phyloP scores from a whole-genome alignment of 139 green algal genomes.

The Haematococcus lacustris region DNA sequence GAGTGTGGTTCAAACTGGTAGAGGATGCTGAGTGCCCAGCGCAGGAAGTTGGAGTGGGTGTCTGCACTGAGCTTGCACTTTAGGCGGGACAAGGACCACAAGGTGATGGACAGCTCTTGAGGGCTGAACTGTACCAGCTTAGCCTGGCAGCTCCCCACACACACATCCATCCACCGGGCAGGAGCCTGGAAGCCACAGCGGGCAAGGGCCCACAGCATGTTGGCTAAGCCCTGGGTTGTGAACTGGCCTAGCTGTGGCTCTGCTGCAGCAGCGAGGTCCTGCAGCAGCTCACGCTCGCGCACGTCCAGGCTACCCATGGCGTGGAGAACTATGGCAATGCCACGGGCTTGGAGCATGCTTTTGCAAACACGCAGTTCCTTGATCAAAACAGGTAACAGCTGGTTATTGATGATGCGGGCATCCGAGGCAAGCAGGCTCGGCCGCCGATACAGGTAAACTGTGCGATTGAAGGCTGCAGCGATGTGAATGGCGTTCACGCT shows the following conservation, averaged over 20 bases:
- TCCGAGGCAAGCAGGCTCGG: not conserved
- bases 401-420: not conserved
- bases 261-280: slow-evolving; percentile 5
- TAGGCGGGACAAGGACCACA: slow-evolving; percentile 16
- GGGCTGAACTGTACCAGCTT: not conserved
- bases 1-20: no score
- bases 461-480: slow-evolving; percentile 7
- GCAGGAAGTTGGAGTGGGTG: slow-evolving; percentile 10
- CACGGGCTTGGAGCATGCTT: slow-evolving; percentile 11
- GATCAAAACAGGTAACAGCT: slow-evolving; percentile 3
- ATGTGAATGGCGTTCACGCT: slow-evolving; percentile 5
- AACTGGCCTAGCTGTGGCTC: slow-evolving; percentile 12
- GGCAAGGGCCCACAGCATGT: slow-evolving; percentile 22
- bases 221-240: slow-evolving; percentile 16
- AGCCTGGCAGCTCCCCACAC: not conserved
- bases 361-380: not conserved
- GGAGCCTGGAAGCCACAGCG: slow-evolving; percentile 13
- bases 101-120: slow-evolving; percentile 11
- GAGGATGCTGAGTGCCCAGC: not conserved
- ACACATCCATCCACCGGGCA: slow-evolving; percentile 14
- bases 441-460: slow-evolving; percentile 2
- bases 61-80: slow-evolving; percentile 20
- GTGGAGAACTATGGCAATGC: slow-evolving; percentile 8
- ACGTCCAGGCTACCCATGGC: slow-evolving; percentile 19
- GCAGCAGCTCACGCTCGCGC: slow-evolving; percentile 23